Evolutionary conservation across 2,329 filamentous ascomycete species (phyloP), one percentile per base, ranked within the genome.

Genomic region (Lasiodiplodia citricola): DNA sequence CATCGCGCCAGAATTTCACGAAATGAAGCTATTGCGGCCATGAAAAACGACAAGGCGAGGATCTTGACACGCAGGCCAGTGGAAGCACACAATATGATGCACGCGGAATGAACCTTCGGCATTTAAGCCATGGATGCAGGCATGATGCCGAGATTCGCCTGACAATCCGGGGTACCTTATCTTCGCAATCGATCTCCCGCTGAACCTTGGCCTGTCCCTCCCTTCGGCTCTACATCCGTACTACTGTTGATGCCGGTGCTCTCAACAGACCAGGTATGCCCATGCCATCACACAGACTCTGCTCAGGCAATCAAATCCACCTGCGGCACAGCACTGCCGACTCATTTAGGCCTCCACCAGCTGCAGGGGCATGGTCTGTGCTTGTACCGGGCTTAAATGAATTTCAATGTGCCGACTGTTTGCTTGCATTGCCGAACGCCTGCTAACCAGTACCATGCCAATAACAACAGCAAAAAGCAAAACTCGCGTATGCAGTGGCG

Each of bases 321-420:
- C 11, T 16, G 56, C 56, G n/a, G 56, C 38, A 18, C 56, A 25
- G 56, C 41, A 37, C 21, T 6, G 37, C 47, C 41, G 41, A 51
- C 13, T 37, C 28, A 21, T 50, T 63, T 3, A 63, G 58, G 58
- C 58, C 16, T 37, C 58, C 58, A 51, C 44, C 6, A 35, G 23
- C 44, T 63, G 58, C 58, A 63, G 58, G 58, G 58, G 58, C 58
- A 16, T 51, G 58, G 58, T 51, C 58, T 37, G 58, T 63, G 58
- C 58, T 63, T 5, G 16, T 3, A 6, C 7, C 41, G 28, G 58
- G 58, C 58, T 63, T 35, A 14, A 50, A 11, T 13, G n/a, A 14
- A 13, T 37, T 21, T 16, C 37, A n/a, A 44, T 35, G 35, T 51
- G 58, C 58, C 58, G 58, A 51, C 58, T n/a, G 41, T 51, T 23